Conservation (phyloP, 2,329 filamentous ascomycete species). For the Calycina herbarum region DNA sequence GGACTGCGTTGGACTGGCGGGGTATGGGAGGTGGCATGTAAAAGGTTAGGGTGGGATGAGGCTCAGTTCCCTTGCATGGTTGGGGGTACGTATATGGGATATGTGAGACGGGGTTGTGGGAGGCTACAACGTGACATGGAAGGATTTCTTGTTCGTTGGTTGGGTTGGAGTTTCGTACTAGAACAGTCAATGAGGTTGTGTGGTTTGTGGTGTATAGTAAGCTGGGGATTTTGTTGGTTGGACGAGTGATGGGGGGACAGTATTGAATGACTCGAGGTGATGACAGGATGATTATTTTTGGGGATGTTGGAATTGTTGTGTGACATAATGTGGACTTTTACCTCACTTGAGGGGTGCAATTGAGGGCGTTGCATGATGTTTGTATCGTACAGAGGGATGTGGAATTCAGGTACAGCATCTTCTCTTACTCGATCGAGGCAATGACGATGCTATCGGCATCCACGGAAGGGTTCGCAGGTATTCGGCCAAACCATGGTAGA, state of each 20-base stretch:
- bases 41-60: neutral
- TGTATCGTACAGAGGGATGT: no score
- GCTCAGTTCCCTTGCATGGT: neutral
- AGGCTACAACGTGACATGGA: neutral
- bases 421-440: no score
- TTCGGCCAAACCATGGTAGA: no score
- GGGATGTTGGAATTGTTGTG: neutral
- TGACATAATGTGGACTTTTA: neutral
- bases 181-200: neutral
- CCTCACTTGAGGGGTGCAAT: no score
- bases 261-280: neutral
- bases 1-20: no score
- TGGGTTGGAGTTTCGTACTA: neutral
- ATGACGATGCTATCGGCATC: no score
- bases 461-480: no score
- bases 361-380: neutral
- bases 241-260: neutral
- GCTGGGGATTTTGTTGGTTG: neutral
- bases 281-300: neutral
- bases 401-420: no score
- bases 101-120: neutral
- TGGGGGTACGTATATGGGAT: neutral
- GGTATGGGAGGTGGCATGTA: neutral
- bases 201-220: neutral
- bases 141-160: neutral